These are phyloP conservation scores for Russula ochroleuca DNA, from an alignment of 768 basidiomycete genomes.

Conservation along the genomic window DNA sequence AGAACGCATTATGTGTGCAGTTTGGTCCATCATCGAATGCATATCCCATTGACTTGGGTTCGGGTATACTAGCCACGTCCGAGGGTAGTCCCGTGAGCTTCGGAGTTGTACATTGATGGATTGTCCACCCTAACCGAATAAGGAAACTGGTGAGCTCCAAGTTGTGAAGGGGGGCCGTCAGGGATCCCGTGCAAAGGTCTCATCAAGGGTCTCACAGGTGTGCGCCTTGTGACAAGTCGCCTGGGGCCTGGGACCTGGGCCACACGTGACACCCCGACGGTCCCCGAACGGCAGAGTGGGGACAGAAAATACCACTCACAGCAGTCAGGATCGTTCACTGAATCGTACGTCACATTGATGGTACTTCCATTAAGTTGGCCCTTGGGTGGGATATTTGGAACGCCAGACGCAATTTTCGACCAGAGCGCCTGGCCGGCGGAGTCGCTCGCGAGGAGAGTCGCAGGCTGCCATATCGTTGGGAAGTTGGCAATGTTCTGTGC, in stretches of 20 bases:
- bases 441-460: constrained; percentile 21
- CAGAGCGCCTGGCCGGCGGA: constrained; percentile 36
- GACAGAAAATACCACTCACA: constrained; percentile 15
- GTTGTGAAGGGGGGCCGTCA: background rate
- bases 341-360: constrained; percentile 10
- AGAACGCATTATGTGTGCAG: constrained; percentile 60
- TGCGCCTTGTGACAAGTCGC: background rate
- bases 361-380: constrained; percentile 5
- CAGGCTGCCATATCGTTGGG: constrained; percentile 19
- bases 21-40: constrained; percentile 65
- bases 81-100: constrained; percentile 42
- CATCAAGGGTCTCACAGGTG: too few species aligned
- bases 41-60: constrained; percentile 56
- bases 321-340: constrained; percentile 25
- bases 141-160: background rate
- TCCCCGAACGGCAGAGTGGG: background rate
- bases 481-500: constrained; percentile 1
- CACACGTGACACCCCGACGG: background rate
- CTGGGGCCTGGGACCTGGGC: background rate
- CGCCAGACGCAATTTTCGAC: constrained; percentile 39
- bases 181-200: background rate
- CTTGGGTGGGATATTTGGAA: constrained; percentile 50
- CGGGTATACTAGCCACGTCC: constrained; percentile 47
- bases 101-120: constrained; percentile 43
- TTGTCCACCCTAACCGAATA: constrained; percentile 40